Conservation (phyloP, 306 rosid species). For the Vachellia pachyceras region DNA sequence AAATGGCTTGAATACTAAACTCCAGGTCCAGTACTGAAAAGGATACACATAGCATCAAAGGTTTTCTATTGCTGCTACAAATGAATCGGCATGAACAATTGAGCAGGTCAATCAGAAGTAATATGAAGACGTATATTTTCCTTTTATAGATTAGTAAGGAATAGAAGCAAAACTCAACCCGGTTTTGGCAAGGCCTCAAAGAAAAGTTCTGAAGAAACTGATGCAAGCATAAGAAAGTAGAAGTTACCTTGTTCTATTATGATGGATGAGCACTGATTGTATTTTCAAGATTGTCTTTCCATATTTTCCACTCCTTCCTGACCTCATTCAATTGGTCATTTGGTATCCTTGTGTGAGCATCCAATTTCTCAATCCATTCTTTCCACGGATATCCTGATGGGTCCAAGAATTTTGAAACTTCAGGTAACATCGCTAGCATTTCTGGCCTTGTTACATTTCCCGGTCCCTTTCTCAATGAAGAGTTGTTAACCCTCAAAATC, state of each 20-base stretch:
- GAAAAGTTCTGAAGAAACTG: constrained; percentile 1
- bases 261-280: constrained; percentile 33
- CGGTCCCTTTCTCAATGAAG: constrained; percentile 59
- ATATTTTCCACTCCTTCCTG: constrained; percentile 67
- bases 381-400: constrained; percentile 72
- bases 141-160: background rate
- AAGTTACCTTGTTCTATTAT: constrained; percentile 32
- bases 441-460: constrained; percentile 78
- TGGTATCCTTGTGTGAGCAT: constrained; percentile 71
- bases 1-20: constrained; percentile 16
- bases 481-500: constrained; percentile 74
- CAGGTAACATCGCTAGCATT: constrained; percentile 71
- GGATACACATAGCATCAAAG: background rate
- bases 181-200: background rate
- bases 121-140: constrained; percentile 1
- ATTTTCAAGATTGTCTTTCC: constrained; percentile 54
- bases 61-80: background rate
- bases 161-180: background rate
- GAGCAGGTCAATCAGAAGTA: background rate
- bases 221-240: constrained; percentile 1
- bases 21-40: background rate
- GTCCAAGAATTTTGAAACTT: constrained; percentile 68
- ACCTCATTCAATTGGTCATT: constrained; percentile 64
- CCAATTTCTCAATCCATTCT: constrained; percentile 84
- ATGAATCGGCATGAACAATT: background rate